Evolutionary conservation across 805 yeast genomes (phyloP), one percentile per base, ranked within the genome.

Genomic region (Ogataea naganishii): DNA sequence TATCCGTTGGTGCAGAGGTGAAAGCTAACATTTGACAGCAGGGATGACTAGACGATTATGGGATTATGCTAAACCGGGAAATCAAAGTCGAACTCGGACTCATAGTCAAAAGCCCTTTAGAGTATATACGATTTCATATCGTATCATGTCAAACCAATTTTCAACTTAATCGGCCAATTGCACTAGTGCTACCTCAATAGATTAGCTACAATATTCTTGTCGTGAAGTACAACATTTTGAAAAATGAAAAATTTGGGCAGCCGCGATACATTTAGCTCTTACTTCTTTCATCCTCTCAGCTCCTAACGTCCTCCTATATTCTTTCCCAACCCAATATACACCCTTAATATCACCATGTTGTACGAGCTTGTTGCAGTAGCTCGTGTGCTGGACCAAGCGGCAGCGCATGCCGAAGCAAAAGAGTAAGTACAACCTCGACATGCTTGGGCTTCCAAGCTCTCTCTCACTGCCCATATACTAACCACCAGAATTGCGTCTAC

Each of bases 301-400:
- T 15, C n/a, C 11, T 16, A 20, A 18, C 17, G 12, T 23, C 20
- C 15, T 7, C 12, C 5, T 10, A 14, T 18, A 16, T 24, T 23
- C 18, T 24, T 17, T 16, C 19, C 16, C 5, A 27, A 6, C 17
- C 4, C 7, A 9, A n/a, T 13, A 28, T 18, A 11, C 11, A 14
- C 26, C 14, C 20, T 13, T 24, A 16, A 4, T 10, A 14, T 20
- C 17, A 39, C 12, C 6, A 88, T 88, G 97, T 70, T 84, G 35
- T 88, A 88, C 64, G 96, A 88, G 64, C 63, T 89, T 24, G 72
- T 85, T 37, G 95, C 95, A 26, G 81, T 86, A 38, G 86, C 95
- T 6, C 83, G 96, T 60, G 78, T 79, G 19, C 55, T 75, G 7
- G 75, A 76, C 37, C 76, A 80, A 4, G 47, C 57, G 27, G 56